Evolutionary conservation across 345 rosid genomes (phyloP), one percentile per base, ranked within the genome.

Genomic region (Acer campestre): DNA sequence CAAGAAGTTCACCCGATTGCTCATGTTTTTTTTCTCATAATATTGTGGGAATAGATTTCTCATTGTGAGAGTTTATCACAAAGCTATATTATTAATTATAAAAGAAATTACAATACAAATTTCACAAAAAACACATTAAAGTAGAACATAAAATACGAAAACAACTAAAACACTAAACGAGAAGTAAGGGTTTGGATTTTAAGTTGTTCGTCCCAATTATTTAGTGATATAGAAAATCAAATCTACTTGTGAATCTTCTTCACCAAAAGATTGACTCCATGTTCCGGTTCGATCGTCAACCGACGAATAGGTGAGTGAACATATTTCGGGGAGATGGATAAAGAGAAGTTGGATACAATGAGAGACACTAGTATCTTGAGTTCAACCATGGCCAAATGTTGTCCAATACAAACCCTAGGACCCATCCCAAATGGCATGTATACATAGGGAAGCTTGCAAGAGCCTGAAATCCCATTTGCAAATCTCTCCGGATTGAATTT

Each of bases 391-490:
- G 87, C 93, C 53, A 86, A 83, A 75, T 84, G 84, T 77, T 89
- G 88, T 18, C 88, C 89, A 1, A 82, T 82, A 48, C 90, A 86
- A 10, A 78, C 31, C 2, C 90, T 77, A 1, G 88, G 86, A 2
- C 93, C 90, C 0, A 81, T 78, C 17, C 87, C 90, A 42, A 87
- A 88, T 13, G 90, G 88, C 86, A 86, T 87, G 79, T 80, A 84
- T 29, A 62, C 0, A 14, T 80, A 84, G 1, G 87, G 89, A 13
- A 58, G 71, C 74, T 80, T 85, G 64, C 86, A 82, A 2, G 89
- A 81, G 4, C 85, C 82, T 0, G 76, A 23, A 18, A 83, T 67
- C 38, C 90, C 89, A 27, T 86, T 73, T 3, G 65, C 75, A 69
- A 86, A 86, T 56, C 91, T 77, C 0, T 75, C 78, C 0, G 91